These are phyloP conservation scores for Trametes cubensis DNA, from an alignment of 768 basidiomycete genomes.

Conservation along the genomic window DNA sequence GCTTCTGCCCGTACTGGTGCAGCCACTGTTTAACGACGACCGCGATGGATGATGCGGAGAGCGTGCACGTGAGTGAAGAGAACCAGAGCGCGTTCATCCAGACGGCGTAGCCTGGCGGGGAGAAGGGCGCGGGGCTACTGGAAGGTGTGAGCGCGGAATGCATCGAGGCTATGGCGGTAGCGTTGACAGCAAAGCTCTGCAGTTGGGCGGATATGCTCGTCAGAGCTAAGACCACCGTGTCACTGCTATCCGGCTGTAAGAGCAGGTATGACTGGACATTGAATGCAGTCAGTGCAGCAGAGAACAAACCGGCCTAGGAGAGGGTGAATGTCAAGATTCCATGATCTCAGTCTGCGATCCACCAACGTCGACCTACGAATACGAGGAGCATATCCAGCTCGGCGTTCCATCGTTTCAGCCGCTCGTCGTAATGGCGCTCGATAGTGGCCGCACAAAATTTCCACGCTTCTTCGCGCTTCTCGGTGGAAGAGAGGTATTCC, in stretches of 20 bases:
- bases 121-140: not conserved
- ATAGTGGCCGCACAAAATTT: slow-evolving; percentile 12
- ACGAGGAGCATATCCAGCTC: slow-evolving; percentile 25
- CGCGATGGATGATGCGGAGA: slow-evolving; percentile 29
- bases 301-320: slow-evolving; percentile 24
- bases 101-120: slow-evolving; percentile 7
- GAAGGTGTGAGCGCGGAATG: not conserved
- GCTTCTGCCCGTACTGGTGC: slow-evolving; percentile 18
- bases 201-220: slow-evolving; percentile 16
- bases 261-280: slow-evolving; percentile 18
- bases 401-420: slow-evolving; percentile 18
- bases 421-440: slow-evolving; percentile 12
- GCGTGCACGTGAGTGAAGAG: slow-evolving; percentile 27
- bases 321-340: no score
- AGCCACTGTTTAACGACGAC: slow-evolving; percentile 34
- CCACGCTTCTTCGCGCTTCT: slow-evolving; percentile 18
- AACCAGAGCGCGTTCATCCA: slow-evolving; percentile 31
- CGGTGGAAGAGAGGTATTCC: not conserved
- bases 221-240: slow-evolving; percentile 13
- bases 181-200: not conserved
- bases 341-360: no score
- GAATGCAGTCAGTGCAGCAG: slow-evolving; percentile 23
- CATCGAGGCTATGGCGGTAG: not conserved
- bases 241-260: slow-evolving; percentile 10
- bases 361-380: slow-evolving; percentile 15